phyloP scores from a whole-genome alignment of 371 early-diverging fungal species.

The Mortierella sp. region DNA sequence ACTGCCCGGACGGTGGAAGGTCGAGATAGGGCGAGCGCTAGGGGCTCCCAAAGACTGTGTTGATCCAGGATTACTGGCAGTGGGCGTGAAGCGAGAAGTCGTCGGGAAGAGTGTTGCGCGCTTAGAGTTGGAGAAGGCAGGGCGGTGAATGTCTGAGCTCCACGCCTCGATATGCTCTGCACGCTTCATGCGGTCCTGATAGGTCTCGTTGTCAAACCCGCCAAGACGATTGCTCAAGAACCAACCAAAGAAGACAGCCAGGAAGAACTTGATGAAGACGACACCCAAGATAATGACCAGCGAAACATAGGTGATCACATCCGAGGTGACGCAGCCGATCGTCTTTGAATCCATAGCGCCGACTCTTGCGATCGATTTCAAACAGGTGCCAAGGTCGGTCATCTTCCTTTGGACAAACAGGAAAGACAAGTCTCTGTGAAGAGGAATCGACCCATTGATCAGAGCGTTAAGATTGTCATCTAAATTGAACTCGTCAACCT shows the following conservation, averaged over 20 bases:
- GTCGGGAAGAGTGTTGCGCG: slow-evolving; percentile 38
- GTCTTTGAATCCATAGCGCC: slow-evolving; percentile 81
- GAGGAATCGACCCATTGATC: slow-evolving; percentile 52
- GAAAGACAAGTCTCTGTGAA: slow-evolving; percentile 49
- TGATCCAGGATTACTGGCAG: slow-evolving; percentile 16
- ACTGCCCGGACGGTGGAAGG: slow-evolving; percentile 38
- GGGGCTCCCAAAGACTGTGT: slow-evolving; percentile 26
- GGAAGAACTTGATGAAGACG: slow-evolving; percentile 83
- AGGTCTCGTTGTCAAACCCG: slow-evolving; percentile 74
- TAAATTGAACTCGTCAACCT: slow-evolving; percentile 51
- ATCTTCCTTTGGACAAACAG: slow-evolving; percentile 51
- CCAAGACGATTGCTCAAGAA: slow-evolving; percentile 78
- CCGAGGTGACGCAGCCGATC: slow-evolving; percentile 83
- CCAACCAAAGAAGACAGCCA: slow-evolving; percentile 90
- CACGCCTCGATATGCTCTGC: slow-evolving; percentile 70
- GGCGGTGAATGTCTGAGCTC: slow-evolving; percentile 63
- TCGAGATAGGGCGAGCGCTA: slow-evolving; percentile 40
- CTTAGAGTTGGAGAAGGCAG: slow-evolving; percentile 50
- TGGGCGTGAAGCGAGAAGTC: slow-evolving; percentile 49
- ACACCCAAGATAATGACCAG: slow-evolving; percentile 82
- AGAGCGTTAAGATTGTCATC: slow-evolving; percentile 41
- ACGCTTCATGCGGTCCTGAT: slow-evolving; percentile 66
- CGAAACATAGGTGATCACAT: slow-evolving; percentile 81
- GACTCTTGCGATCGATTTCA: slow-evolving; percentile 60
- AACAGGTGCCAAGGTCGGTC: slow-evolving; percentile 44